These are phyloP conservation scores for Mycena olivaceomarginata DNA, from an alignment of 768 basidiomycete genomes.

Conservation along the genomic window DNA sequence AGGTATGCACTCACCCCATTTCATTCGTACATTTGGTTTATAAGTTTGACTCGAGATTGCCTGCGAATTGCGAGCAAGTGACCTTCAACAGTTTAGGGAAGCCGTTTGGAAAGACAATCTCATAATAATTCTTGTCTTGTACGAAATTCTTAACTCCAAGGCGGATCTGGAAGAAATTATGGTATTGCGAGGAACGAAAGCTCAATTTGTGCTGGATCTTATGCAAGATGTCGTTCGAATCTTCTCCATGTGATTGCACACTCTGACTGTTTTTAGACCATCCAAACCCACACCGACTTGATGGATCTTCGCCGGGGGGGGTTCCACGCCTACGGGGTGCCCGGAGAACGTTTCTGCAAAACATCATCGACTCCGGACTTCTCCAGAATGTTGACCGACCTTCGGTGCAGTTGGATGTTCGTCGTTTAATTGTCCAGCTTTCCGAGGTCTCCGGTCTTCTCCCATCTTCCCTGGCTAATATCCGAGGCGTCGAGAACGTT, in stretches of 20 bases:
- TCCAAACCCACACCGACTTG: conserved; percentile 16
- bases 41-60: conserved; percentile 7
- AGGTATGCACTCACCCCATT: neutral
- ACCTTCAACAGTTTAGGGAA: conserved; percentile 11
- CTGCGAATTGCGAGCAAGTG: conserved; percentile 2
- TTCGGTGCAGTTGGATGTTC: conserved; percentile 14
- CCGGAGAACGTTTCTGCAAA: conserved; percentile 1
- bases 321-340: conserved; percentile 30
- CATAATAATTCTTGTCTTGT: conserved; percentile 26
- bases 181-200: conserved; percentile 19
- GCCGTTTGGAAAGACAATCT: conserved; percentile 30
- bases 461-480: conserved; percentile 20
- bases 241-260: neutral
- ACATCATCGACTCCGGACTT: conserved; percentile 1
- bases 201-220: conserved; percentile 34
- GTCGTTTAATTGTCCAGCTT: conserved; percentile 25
- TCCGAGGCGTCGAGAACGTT: neutral
- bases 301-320: conserved; percentile 17
- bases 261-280: conserved; percentile 9
- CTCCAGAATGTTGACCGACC: conserved; percentile 27
- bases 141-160: conserved; percentile 27
- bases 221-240: conserved; percentile 26
- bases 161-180: conserved; percentile 18
- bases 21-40: neutral
- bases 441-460: conserved; percentile 20